Evolutionary conservation across 2,329 filamentous ascomycete species (phyloP), one percentile per base, ranked within the genome.

Genomic region (Dothistroma septosporum): DNA sequence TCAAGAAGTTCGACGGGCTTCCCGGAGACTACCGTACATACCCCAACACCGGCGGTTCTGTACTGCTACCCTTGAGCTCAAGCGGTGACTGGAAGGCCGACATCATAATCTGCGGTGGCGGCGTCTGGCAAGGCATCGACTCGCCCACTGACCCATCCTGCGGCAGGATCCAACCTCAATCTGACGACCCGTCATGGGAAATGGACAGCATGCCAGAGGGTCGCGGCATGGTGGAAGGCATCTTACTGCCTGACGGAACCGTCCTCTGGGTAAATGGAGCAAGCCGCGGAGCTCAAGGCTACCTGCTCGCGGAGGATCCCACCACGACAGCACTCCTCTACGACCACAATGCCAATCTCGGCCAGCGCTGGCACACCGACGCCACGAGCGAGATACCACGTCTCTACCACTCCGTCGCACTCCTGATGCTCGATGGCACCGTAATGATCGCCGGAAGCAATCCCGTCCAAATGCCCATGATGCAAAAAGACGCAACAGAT

Each of bases 21-120:
- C 85, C 87, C 85, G 69, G 83, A 82, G 64, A 82, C 86, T 69
- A 79, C 28, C 83, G 86, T n/a, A 87, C 86, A 0, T 89, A 88
- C 65, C 87, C 85, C 14, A 80, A 87, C 8, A 85, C 88, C 66
- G 87, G 86, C 1, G 83, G 83, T 0, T 79, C 83, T 49, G 83
- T 88, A 35, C 74, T 88, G 0, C 74, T 89, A 10, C 87, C 86
- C 0, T 85, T 88, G 66, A 76, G 80, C 55, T 83, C 84, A 0
- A 85, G 85, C 1, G 80, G 76, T 0, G 83, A 85, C 8, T 21
- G 84, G 69, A 82, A 83, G 47, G 82, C 84, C 1, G 76, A 88
- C 0, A 72, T 89, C 11, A 76, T 89, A 46, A 79, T 88, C 63
- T 89, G 87, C 63, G 87, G 87, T 64, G 87, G 87, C 28, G 84